Evolutionary conservation across 257 asterid genomes (phyloP).

Genomic region (Cordia subcordata): DNA sequence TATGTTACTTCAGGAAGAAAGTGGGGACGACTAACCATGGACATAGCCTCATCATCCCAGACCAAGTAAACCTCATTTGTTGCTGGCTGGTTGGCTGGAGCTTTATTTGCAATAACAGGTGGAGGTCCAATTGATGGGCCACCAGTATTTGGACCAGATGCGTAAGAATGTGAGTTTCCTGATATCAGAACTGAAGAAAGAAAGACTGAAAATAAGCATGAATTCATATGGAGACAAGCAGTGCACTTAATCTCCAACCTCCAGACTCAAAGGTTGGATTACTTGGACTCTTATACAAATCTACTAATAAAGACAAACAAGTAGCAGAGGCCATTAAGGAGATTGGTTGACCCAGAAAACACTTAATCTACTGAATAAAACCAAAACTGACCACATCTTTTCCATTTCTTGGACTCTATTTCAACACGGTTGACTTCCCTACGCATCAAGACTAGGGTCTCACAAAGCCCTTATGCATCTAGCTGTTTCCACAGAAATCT

Average conservation of each 20-base stretch:
- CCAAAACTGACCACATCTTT: no score
- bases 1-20: slow-evolving; percentile 3
- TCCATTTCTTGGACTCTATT: no score
- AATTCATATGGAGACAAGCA: background rate
- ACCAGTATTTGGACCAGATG: slow-evolving; percentile 91
- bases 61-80: slow-evolving; percentile 89
- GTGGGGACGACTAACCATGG: slow-evolving; percentile 62
- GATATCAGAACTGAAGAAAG: slow-evolving; percentile 30
- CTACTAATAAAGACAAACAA: no score
- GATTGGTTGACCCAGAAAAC: no score
- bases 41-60: slow-evolving; percentile 99
- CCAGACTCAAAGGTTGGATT: background rate
- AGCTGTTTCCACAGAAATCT: no score
- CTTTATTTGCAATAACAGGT: slow-evolving; percentile 88
- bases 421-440: no score
- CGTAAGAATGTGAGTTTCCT: slow-evolving; percentile 82
- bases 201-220: background rate
- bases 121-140: slow-evolving; percentile 99
- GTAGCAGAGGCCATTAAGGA: no score
- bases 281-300: no score
- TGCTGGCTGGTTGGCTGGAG: slow-evolving; percentile 76
- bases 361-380: no score
- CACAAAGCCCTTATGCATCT: no score
- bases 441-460: no score
- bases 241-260: background rate